Percentiles rank a stretch among this genome's conserved stretches.
Evolutionary conservation across 495 filamentous ascomycete species (phyloP).

Genomic region (Pseudoneurospora amorphoporcata): DNA sequence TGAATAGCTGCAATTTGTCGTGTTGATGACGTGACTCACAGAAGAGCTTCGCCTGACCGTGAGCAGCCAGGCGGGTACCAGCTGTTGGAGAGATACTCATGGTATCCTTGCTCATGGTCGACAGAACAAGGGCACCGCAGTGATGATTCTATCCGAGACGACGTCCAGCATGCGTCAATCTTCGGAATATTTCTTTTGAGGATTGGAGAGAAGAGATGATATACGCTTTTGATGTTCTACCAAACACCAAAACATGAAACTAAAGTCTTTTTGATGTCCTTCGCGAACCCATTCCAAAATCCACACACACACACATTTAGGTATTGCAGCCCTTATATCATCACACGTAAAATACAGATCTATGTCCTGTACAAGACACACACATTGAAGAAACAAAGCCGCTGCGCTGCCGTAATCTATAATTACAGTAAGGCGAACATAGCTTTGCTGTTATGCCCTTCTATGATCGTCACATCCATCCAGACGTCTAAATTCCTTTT

Average conservation of each 20-base stretch:
- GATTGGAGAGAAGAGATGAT: background rate
- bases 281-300: background rate
- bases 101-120: background rate
- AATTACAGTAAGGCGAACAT: background rate
- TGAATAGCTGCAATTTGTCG: background rate
- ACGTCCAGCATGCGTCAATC: background rate
- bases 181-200: background rate
- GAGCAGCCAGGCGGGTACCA: background rate
- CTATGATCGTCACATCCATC: background rate
- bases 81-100: background rate
- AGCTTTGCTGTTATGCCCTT: background rate
- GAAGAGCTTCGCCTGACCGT: background rate
- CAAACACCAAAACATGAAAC: background rate
- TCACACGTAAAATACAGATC: background rate
- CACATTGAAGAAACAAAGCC: background rate
- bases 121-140: background rate
- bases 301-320: background rate
- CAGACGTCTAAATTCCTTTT: background rate
- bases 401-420: background rate
- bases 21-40: background rate
- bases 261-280: background rate
- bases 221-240: background rate
- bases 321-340: background rate
- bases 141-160: background rate
- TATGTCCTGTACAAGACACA: background rate